phyloP scores from a whole-genome alignment of 2,329 filamentous ascomycete genomes.

The Trichoderma endophyticum region DNA sequence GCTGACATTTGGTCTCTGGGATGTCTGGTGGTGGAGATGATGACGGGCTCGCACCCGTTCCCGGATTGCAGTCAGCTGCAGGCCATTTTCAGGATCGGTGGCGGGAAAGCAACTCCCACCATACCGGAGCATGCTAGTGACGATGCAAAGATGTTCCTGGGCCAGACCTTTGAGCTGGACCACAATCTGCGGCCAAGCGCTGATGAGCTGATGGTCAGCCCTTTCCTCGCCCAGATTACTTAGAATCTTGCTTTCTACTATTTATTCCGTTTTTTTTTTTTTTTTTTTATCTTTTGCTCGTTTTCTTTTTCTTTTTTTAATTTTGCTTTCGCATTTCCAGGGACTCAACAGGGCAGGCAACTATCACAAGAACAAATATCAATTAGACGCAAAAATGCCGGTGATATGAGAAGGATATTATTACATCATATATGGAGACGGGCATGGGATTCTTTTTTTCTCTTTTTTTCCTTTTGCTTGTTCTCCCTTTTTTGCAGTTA shows the following conservation, averaged over 20 bases:
- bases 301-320: not conserved
- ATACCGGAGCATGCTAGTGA: slow-evolving; percentile 82
- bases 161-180: slow-evolving; percentile 91
- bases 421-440: not conserved
- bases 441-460: not conserved
- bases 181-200: slow-evolving; percentile 89
- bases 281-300: no score
- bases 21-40: slow-evolving; percentile 98
- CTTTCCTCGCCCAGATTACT: slow-evolving; percentile 73
- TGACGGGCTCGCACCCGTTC: slow-evolving; percentile 94
- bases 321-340: slow-evolving; percentile 6
- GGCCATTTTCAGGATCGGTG: slow-evolving; percentile 97
- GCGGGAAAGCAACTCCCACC: slow-evolving; percentile 79
- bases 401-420: not conserved
- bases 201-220: slow-evolving; percentile 80
- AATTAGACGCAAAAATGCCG: slow-evolving; percentile 14
- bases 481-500: not conserved
- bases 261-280: not conserved
- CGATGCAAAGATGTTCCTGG: slow-evolving; percentile 79
- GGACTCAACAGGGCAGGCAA: slow-evolving; percentile 20
- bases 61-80: slow-evolving; percentile 96
- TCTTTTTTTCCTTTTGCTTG: not conserved
- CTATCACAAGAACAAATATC: slow-evolving; percentile 12
- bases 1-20: slow-evolving; percentile 98
- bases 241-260: slow-evolving; percentile 17